Percentiles rank a stretch among this genome's conserved stretches.
phyloP scores from a whole-genome alignment of 208 protist genomes.

The Phytomonas serpens region DNA sequence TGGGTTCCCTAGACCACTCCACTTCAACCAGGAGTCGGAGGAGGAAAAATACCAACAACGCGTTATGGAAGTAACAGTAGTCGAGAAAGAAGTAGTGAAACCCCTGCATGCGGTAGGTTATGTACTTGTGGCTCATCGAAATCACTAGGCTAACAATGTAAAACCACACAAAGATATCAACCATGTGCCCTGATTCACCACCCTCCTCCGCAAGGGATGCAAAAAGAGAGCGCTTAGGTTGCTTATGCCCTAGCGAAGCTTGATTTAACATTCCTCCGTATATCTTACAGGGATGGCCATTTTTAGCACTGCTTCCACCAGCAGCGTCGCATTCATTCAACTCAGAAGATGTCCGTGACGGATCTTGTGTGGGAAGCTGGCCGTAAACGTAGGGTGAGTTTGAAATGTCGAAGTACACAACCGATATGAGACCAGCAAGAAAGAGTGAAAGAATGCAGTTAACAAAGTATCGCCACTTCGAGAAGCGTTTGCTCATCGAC shows the following conservation, averaged over 20 bases:
- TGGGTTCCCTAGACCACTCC: constrained; percentile 38
- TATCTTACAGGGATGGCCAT: not conserved
- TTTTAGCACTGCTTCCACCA: not conserved
- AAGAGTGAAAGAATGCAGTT: constrained; percentile 46
- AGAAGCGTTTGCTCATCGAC: constrained; percentile 43
- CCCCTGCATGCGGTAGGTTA: constrained; percentile 37
- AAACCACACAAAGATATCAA: constrained; percentile 54
- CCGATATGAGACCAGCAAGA: constrained; percentile 36
- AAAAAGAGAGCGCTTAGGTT: constrained; percentile 17
- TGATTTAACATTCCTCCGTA: not conserved
- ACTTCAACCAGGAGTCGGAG: constrained; percentile 41
- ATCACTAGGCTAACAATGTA: constrained; percentile 40
- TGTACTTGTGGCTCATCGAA: constrained; percentile 56
- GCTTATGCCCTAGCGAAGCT: not conserved
- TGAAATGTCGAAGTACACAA: constrained; percentile 53
- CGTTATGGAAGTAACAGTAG: constrained; percentile 74
- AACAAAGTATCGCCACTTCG: constrained; percentile 45
- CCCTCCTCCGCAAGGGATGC: constrained; percentile 20
- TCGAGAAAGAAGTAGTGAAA: constrained; percentile 71
- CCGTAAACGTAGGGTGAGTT: constrained; percentile 47
- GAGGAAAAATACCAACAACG: constrained; percentile 40
- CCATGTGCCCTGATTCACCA: constrained; percentile 47
- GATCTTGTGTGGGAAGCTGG: constrained; percentile 13
- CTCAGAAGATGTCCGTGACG: not conserved
- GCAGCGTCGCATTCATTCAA: not conserved